phyloP scores from a whole-genome alignment of 768 basidiomycete species.

The Paxillus rubicundulus region DNA sequence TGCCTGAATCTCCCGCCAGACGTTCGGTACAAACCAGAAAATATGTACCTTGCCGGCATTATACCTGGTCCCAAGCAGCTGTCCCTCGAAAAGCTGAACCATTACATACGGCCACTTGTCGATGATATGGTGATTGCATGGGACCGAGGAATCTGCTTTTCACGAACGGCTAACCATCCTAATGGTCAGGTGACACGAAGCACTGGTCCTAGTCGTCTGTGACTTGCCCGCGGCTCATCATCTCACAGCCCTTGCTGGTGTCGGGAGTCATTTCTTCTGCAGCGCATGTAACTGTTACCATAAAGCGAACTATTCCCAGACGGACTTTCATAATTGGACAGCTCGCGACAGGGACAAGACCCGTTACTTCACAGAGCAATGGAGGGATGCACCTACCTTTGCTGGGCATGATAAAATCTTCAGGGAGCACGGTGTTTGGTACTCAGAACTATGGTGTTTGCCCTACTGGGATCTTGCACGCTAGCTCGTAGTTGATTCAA shows the following conservation, averaged over 20 bases:
- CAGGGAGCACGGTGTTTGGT: too few species aligned
- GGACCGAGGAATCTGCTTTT: constrained; percentile 12
- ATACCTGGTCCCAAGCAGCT: constrained; percentile 24
- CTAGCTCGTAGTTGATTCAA: too few species aligned
- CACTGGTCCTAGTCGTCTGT: constrained; percentile 25
- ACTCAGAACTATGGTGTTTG: too few species aligned
- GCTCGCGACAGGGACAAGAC: too few species aligned
- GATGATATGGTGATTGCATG: constrained; percentile 18
- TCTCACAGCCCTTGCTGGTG: constrained; percentile 25
- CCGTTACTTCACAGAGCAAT: too few species aligned
- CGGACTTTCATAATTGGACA: too few species aligned
- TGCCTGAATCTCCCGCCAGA: background rate
- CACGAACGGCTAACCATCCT: constrained; percentile 10
- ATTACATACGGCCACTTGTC: constrained; percentile 19
- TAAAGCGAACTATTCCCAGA: background rate
- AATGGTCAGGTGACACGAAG: constrained; percentile 7
- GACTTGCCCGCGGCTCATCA: constrained; percentile 28
- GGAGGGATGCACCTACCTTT: too few species aligned
- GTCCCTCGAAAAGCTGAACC: constrained; percentile 16
- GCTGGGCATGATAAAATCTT: too few species aligned
- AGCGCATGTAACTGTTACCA: constrained; percentile 24
- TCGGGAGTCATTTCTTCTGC: constrained; percentile 26
- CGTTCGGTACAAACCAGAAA: too few species aligned
- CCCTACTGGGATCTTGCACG: too few species aligned
- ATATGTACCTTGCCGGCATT: too few species aligned